Percentiles rank a stretch among this genome's conserved stretches.
Evolutionary conservation across 148 eudicot genomes (phyloP).

Genomic region (Tetragonia tetragonoides): DNA sequence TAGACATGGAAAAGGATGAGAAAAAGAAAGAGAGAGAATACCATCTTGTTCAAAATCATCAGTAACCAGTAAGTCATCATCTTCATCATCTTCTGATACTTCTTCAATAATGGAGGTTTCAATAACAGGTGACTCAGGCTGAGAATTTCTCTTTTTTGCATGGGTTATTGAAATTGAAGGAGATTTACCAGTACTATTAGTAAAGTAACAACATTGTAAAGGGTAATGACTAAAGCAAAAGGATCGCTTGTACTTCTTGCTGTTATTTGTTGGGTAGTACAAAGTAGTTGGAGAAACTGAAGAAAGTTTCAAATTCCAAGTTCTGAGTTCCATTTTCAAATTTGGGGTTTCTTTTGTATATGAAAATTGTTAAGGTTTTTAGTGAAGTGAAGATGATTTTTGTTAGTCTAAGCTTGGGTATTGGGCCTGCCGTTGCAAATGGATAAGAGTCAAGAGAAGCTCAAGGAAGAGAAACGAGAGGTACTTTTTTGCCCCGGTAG

Average conservation of each 20-base stretch:
- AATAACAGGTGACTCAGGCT: slow-evolving; percentile 31
- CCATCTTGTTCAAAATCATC: slow-evolving; percentile 59
- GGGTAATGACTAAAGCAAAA: slow-evolving; percentile 16
- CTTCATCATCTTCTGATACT: slow-evolving; percentile 31
- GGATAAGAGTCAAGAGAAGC: too few species aligned
- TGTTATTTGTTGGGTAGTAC: slow-evolving; percentile 1
- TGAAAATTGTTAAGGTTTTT: too few species aligned
- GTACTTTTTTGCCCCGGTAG: too few species aligned
- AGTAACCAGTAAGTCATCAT: slow-evolving; percentile 32
- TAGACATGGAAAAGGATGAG: background rate
- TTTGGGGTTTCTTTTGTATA: too few species aligned
- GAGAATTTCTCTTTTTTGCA: slow-evolving; percentile 44
- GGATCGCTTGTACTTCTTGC: background rate
- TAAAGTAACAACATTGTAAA: slow-evolving; percentile 4
- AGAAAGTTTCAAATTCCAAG: slow-evolving; percentile 19
- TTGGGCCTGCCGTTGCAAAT: too few species aligned
- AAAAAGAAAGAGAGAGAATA: slow-evolving; percentile 9
- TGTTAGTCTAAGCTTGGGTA: too few species aligned
- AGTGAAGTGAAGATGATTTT: too few species aligned
- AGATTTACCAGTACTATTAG: background rate
- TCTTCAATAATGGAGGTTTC: slow-evolving; percentile 48
- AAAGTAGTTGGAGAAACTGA: background rate
- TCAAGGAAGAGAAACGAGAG: too few species aligned
- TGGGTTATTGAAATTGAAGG: slow-evolving; percentile 20
- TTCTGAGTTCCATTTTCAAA: slow-evolving; percentile 26